Conservation (phyloP, 1,139 yeast genomes). For the Protomyces lactucae-debilis region DNA sequence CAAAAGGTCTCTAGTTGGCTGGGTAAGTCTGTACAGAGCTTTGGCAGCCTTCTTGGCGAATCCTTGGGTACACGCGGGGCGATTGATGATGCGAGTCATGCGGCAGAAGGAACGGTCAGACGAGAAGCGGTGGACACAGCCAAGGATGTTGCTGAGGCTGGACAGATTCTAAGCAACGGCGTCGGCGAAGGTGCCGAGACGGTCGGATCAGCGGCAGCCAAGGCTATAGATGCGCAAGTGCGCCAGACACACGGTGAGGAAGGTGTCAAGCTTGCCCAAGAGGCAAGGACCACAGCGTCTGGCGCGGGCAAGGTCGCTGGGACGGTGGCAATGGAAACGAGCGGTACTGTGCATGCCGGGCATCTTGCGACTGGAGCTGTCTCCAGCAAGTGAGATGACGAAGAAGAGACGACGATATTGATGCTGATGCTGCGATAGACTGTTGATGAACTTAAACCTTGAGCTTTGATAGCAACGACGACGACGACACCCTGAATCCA, state of each 20-base stretch:
- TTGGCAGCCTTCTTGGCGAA: constrained; percentile 15
- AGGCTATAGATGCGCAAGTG: not conserved
- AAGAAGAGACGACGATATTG: no score
- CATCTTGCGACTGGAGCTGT: not conserved
- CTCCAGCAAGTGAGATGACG: not conserved
- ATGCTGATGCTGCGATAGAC: no score
- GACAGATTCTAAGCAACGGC: constrained; percentile 4
- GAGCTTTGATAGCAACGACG: no score
- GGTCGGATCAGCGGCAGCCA: constrained; percentile 3
- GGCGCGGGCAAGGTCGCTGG: not conserved
- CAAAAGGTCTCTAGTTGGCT: constrained; percentile 6
- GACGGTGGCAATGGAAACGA: not conserved
- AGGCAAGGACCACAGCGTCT: not conserved
- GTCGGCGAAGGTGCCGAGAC: constrained; percentile 1
- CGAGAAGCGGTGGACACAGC: constrained; percentile 4
- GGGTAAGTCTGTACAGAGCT: constrained; percentile 11
- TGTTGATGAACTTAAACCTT: no score
- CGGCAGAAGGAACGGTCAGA: not conserved
- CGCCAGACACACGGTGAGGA: not conserved
- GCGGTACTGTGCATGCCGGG: not conserved
- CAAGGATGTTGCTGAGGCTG: constrained; percentile 9
- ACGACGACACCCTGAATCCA: no score
- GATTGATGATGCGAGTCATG: not conserved
- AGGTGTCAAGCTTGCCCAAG: not conserved
- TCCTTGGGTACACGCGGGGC: constrained; percentile 10